phyloP scores from a whole-genome alignment of 1,284 basidiomycete species.

The Termitomyces sp. region DNA sequence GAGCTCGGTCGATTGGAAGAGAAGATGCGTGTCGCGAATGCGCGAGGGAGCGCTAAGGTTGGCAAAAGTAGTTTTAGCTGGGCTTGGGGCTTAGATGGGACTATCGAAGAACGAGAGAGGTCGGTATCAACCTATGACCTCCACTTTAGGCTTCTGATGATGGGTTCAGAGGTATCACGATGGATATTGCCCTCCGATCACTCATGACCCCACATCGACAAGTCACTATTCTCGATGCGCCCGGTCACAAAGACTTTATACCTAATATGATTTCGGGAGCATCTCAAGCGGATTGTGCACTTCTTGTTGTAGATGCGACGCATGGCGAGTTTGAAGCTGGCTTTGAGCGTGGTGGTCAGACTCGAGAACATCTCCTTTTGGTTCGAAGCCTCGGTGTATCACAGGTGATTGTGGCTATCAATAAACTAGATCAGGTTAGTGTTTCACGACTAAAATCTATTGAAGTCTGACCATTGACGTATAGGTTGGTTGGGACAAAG shows the following conservation, averaged over 20 bases:
- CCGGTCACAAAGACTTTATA: slow-evolving; percentile 96
- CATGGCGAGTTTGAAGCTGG: slow-evolving; percentile 95
- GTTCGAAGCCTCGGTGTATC: slow-evolving; percentile 93
- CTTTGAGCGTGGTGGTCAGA: slow-evolving; percentile 92
- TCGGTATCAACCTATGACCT: slow-evolving; percentile 29
- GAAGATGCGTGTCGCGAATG: slow-evolving; percentile 80
- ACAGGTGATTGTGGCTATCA: slow-evolving; percentile 89
- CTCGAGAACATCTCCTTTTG: slow-evolving; percentile 91
- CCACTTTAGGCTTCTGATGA: neutral
- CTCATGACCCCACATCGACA: slow-evolving; percentile 74
- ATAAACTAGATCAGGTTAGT: slow-evolving; percentile 86
- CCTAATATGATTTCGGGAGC: slow-evolving; percentile 99
- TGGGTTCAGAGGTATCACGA: slow-evolving; percentile 82
- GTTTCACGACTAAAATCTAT: neutral
- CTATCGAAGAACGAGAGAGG: slow-evolving; percentile 90
- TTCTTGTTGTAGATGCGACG: slow-evolving; percentile 91
- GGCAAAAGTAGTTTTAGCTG: slow-evolving; percentile 97
- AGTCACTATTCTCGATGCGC: slow-evolving; percentile 93
- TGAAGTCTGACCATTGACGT: neutral
- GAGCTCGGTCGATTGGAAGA: slow-evolving; percentile 88
- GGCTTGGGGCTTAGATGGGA: slow-evolving; percentile 96
- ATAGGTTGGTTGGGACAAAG: slow-evolving; percentile 79
- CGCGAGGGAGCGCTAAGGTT: slow-evolving; percentile 84
- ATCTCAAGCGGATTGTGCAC: slow-evolving; percentile 92
- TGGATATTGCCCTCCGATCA: slow-evolving; percentile 90